Percentiles rank a stretch among this genome's conserved stretches.
Evolutionary conservation across 1,284 basidiomycete genomes (phyloP).

Genomic region (Ganoderma lingzhi): DNA sequence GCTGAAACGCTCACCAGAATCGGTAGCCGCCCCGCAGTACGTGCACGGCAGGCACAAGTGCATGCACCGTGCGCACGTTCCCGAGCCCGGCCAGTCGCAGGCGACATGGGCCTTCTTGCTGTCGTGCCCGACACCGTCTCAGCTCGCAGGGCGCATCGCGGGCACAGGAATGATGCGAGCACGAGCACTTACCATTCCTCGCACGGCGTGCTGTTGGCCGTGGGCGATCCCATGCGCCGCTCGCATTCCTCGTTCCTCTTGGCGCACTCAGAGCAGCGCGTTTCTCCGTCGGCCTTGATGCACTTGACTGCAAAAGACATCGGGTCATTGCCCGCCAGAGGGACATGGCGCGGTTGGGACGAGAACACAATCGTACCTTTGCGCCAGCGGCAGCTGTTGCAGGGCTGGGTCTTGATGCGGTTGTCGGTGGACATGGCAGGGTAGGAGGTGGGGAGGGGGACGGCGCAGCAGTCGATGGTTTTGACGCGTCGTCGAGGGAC

Average conservation of each 20-base stretch:
- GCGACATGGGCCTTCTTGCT: constrained; percentile 27
- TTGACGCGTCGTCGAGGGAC: not conserved
- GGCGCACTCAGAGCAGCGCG: constrained; percentile 20
- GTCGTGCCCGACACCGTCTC: constrained; percentile 6
- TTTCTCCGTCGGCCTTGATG: constrained; percentile 10
- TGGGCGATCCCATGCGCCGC: not conserved
- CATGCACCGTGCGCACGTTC: constrained; percentile 24
- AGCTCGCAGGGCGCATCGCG: not conserved
- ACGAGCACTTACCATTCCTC: constrained; percentile 23
- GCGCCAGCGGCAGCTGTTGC: constrained; percentile 14
- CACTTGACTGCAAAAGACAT: constrained; percentile 22
- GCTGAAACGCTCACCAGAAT: not conserved
- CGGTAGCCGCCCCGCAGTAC: not conserved
- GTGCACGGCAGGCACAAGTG: constrained; percentile 13
- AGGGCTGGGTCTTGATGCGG: constrained; percentile 6
- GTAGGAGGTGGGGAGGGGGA: not conserved
- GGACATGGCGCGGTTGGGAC: not conserved
- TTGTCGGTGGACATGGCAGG: not conserved
- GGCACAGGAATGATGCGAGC: not conserved
- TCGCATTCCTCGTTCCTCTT: constrained; percentile 7
- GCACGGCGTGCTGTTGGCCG: constrained; percentile 18
- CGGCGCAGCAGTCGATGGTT: not conserved
- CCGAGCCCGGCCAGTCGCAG: constrained; percentile 19
- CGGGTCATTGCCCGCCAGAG: not conserved
- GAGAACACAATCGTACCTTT: constrained; percentile 22